Percentiles rank a stretch among this genome's conserved stretches.
Conservation (phyloP, 164 flowering plant genomes). For the Piper longum region DNA sequence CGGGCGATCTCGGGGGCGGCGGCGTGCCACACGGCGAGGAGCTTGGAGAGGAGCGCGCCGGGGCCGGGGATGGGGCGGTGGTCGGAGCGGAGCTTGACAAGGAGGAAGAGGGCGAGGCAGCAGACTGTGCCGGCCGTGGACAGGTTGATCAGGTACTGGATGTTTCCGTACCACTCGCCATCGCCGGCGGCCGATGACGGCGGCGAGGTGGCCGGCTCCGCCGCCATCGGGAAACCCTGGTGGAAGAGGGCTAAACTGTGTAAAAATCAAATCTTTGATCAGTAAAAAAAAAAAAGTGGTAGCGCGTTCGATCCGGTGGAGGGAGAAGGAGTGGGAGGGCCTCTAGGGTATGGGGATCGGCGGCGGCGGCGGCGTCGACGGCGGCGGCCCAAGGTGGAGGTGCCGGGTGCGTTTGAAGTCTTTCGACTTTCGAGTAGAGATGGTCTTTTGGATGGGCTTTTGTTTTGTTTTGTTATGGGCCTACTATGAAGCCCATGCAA, state of each 20-base stretch:
- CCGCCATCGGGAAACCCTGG: neutral
- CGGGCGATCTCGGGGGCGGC: slow-evolving; percentile 73
- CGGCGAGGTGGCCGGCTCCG: neutral
- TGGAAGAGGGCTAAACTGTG: too few relatives aligned
- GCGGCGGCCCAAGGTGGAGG: too few relatives aligned
- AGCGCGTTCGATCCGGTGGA: too few relatives aligned
- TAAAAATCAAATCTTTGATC: neutral
- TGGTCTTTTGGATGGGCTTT: too few relatives aligned
- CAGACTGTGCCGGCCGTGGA: slow-evolving; percentile 64
- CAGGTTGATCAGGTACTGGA: slow-evolving; percentile 83
- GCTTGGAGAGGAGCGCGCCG: slow-evolving; percentile 65
- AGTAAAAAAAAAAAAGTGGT: too few relatives aligned
- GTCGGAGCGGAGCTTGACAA: slow-evolving; percentile 88
- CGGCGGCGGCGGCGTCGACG: too few relatives aligned
- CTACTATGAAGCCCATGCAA: too few relatives aligned
- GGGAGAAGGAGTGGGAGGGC: too few relatives aligned
- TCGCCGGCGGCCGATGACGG: slow-evolving; percentile 2
- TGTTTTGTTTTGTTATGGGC: too few relatives aligned
- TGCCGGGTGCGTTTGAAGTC: too few relatives aligned
- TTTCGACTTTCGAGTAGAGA: too few relatives aligned
- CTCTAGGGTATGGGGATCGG: too few relatives aligned
- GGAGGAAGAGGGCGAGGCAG: slow-evolving; percentile 67
- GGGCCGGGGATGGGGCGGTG: slow-evolving; percentile 90
- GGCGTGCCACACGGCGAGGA: slow-evolving; percentile 98
- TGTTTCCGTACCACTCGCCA: slow-evolving; percentile 78